Conservation (phyloP, 257 asterid genomes). For the Fraxinus pennsylvanica region DNA sequence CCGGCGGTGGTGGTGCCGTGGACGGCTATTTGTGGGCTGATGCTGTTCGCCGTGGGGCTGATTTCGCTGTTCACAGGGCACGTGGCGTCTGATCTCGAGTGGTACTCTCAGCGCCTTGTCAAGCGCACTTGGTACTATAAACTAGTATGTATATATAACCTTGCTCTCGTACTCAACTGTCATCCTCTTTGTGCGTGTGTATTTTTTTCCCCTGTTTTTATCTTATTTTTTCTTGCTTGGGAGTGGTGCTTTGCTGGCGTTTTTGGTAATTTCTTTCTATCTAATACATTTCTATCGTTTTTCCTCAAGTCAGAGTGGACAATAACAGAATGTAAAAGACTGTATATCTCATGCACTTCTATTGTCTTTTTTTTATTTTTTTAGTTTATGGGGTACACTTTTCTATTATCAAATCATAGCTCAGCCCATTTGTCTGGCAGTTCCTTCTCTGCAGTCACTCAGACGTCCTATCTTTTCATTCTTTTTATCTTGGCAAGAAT, state of each 20-base stretch:
- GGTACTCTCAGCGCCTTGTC: constrained; percentile 82
- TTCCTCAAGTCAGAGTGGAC: not conserved
- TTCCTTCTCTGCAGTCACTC: constrained; percentile 10
- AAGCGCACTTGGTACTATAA: constrained; percentile 56
- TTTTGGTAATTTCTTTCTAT: not conserved
- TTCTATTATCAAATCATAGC: not conserved
- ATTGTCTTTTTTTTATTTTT: not conserved
- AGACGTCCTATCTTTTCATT: not conserved
- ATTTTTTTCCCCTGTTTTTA: not conserved
- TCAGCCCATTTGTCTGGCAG: not conserved
- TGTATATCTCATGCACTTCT: not conserved
- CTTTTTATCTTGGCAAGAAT: not conserved
- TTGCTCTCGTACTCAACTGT: not conserved
- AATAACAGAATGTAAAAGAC: not conserved
- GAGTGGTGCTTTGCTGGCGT: not conserved
- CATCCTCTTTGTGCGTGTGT: constrained; percentile 1
- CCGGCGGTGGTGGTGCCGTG: constrained; percentile 66
- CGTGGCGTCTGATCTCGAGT: constrained; percentile 88
- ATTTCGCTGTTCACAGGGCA: constrained; percentile 96
- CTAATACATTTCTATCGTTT: not conserved
- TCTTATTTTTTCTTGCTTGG: not conserved
- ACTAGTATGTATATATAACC: constrained; percentile 35
- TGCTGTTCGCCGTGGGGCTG: constrained; percentile 82
- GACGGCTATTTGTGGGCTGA: constrained; percentile 75
- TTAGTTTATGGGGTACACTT: not conserved